Evolutionary conservation across 345 rosid species (phyloP).

Genomic region (Euphorbia peplus): DNA sequence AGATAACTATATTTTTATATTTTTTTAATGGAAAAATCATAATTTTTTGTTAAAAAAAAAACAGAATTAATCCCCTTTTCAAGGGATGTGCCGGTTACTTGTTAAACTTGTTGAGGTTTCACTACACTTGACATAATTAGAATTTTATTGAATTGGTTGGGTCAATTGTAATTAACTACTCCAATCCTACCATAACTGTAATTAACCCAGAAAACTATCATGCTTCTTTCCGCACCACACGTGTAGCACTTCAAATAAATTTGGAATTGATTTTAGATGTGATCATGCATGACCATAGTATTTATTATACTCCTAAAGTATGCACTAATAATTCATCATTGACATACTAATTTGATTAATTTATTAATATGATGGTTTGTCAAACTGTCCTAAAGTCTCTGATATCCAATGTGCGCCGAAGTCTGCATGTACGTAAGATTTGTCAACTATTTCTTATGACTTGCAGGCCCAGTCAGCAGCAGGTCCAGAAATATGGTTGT

Average conservation of each 20-base stretch:
- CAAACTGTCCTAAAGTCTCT: neutral
- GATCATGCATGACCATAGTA: neutral
- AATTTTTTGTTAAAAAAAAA: too few relatives aligned
- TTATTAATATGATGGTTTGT: neutral
- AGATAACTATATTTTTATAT: too few relatives aligned
- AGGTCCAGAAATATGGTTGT: conserved; percentile 88
- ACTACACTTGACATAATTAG: too few relatives aligned
- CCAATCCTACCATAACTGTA: too few relatives aligned
- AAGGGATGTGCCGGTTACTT: too few relatives aligned
- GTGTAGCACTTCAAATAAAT: neutral
- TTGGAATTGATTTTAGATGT: neutral
- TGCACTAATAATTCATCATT: neutral
- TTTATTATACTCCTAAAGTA: neutral
- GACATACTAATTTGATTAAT: neutral
- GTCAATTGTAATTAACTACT: too few relatives aligned
- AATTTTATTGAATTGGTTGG: too few relatives aligned
- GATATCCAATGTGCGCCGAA: conserved; percentile 3
- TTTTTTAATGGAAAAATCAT: too few relatives aligned
- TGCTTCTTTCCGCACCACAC: neutral
- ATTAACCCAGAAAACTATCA: too few relatives aligned
- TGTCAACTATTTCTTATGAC: conserved; percentile 2
- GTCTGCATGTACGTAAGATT: neutral
- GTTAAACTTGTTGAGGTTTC: too few relatives aligned
- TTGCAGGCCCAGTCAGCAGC: conserved; percentile 76
- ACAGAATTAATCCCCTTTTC: too few relatives aligned